These are phyloP conservation scores for Cladobotryum mycophilum DNA, from an alignment of 2,329 filamentous ascomycete species.

Conservation along the genomic window DNA sequence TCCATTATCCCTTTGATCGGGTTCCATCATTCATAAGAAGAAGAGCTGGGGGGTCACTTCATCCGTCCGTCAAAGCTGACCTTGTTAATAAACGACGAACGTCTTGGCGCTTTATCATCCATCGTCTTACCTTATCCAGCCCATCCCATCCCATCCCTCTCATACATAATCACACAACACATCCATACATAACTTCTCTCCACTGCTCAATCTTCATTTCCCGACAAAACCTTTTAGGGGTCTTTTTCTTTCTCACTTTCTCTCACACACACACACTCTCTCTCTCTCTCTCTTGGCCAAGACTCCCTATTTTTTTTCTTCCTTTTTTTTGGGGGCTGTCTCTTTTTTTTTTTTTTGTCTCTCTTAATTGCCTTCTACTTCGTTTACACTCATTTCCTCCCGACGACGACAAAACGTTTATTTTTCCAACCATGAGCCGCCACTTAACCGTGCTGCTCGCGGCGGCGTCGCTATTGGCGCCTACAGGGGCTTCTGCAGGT, in stretches of 20 bases:
- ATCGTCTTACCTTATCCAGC: too few relatives aligned
- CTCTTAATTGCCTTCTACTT: neutral
- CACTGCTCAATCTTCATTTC: neutral
- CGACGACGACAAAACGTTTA: too few relatives aligned
- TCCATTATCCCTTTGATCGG: too few relatives aligned
- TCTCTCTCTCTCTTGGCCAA: neutral
- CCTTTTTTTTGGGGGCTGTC: neutral
- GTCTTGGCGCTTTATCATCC: too few relatives aligned
- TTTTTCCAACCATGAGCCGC: constrained; percentile 2
- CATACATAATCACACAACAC: neutral
- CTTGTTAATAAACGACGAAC: too few relatives aligned
- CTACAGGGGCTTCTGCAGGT: constrained; percentile 13
- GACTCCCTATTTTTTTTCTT: neutral
- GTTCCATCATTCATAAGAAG: too few relatives aligned
- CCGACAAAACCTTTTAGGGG: neutral
- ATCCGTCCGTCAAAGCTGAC: too few relatives aligned
- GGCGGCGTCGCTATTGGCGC: constrained; percentile 9
- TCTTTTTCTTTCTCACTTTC: neutral
- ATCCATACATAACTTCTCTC: neutral
- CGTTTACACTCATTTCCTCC: neutral
- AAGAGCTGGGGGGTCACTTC: too few relatives aligned
- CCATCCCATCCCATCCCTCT: neutral
- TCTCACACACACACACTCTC: neutral
- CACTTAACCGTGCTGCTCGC: constrained; percentile 15
- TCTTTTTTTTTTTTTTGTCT: too few relatives aligned